Percentiles rank a stretch among this genome's conserved stretches.
Conservation (phyloP, 2,329 filamentous ascomycete genomes). For the Helicocarpus griseus region DNA sequence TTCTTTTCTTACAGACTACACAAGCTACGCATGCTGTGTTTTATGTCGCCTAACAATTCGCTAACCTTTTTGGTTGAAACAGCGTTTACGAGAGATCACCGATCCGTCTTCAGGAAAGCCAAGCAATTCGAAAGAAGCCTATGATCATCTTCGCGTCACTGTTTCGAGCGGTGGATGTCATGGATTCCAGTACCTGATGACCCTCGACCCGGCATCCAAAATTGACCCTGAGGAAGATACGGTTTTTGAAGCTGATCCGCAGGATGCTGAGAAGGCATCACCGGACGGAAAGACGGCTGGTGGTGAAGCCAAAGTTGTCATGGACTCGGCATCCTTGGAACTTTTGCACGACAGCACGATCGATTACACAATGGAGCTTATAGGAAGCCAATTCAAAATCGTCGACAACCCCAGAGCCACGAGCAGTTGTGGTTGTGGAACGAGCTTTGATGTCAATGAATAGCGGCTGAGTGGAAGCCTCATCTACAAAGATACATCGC, state of each 20-base stretch:
- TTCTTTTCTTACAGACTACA: too few species aligned
- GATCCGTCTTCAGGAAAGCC: constrained; percentile 35
- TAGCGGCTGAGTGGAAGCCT: not conserved
- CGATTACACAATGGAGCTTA: constrained; percentile 93
- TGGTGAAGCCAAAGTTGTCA: constrained; percentile 64
- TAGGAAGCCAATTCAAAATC: constrained; percentile 92
- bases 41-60: not conserved
- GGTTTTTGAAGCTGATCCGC: constrained; percentile 60
- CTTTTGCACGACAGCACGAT: constrained; percentile 88
- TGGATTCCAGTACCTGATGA: constrained; percentile 96
- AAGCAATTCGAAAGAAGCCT: constrained; percentile 44
- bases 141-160: constrained; percentile 78
- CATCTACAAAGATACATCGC: not conserved
- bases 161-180: constrained; percentile 94
- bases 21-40: not conserved
- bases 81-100: constrained; percentile 68
- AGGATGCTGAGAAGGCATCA: constrained; percentile 17
- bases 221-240: constrained; percentile 70
- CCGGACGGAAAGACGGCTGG: constrained; percentile 29
- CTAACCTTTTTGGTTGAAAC: constrained; percentile 10
- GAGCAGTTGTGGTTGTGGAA: constrained; percentile 94
- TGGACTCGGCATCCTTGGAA: constrained; percentile 80
- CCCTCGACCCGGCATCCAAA: constrained; percentile 52
- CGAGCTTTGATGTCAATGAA: constrained; percentile 74
- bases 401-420: constrained; percentile 84